Evolutionary conservation across 108 stramenopile genomes (phyloP), one percentile per base, ranked within the genome.

Genomic region (Skeletonema menzelii): DNA sequence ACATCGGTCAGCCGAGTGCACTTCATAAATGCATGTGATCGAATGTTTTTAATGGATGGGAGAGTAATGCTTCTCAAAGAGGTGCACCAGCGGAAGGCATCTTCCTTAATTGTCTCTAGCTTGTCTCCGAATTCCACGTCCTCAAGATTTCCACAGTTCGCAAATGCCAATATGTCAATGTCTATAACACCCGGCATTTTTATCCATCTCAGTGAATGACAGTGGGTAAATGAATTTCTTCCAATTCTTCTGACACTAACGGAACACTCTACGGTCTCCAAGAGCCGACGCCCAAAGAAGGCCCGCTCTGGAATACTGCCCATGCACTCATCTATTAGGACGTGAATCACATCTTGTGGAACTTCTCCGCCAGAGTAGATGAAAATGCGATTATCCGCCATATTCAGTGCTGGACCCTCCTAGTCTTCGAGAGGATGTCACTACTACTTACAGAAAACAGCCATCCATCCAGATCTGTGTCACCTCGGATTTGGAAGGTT

Each of bases 1-100:
- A 22, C 49, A 53, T 53, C 49, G 19, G 22, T 7, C 22, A 53
- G 22, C n/a, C 49, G 19, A 0, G 49, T 53, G 24, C 49, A 53
- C 49, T 53, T 53, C 49, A 53, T 53, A 22, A 53, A 53, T 24
- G 49, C 49, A 53, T 53, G 49, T 22, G 49, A 53, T 53, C 49
- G 19, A 53, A 53, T 22, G 1, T 22, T 6, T 22, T 53, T 20
- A 10, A 53, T 53, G 22, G 49, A 53, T 24, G 49, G 49, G 49
- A 53, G 49, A 2, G 0, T 22, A 7, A 53, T 22, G 22, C 22
- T 20, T 53, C 49, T 20, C 22, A 53, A 22, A 22, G 49, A 53
- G 8, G 49, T 10, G 22, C 49, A 53, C 49, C 49, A 53, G 0
- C 49, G 49, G 22, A 53, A 53, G 19, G 49, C 49, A 53, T 53